A percentile compares a stretch with the other conserved stretches of the same genome.
These are phyloP conservation scores for Penicillium brasilianum DNA, from an alignment of 2,329 filamentous ascomycete genomes.

Conservation along the genomic window DNA sequence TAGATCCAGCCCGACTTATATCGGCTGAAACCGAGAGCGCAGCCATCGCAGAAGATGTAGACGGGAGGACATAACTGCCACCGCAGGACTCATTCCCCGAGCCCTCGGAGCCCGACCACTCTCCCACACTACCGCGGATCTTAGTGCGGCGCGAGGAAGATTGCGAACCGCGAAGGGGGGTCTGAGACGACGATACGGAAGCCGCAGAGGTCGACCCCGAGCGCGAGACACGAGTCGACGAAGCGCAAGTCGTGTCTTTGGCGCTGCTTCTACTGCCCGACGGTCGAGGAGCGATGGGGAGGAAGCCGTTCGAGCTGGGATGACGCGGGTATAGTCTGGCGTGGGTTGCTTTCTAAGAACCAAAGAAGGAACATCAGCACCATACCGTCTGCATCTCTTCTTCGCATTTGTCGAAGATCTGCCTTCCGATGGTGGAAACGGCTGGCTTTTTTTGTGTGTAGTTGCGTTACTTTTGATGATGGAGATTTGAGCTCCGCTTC, in stretches of 20 bases:
- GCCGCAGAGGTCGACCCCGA: slow-evolving; percentile 25
- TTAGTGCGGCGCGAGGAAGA: slow-evolving; percentile 12
- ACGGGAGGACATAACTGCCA: neutral
- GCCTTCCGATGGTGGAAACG: slow-evolving; percentile 19
- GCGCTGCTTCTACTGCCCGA: slow-evolving; percentile 1
- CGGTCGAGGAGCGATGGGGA: slow-evolving; percentile 31
- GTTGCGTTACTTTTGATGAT: slow-evolving; percentile 40
- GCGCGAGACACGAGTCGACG: slow-evolving; percentile 17
- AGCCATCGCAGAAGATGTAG: neutral
- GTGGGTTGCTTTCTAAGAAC: slow-evolving; percentile 33
- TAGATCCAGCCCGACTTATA: slow-evolving; percentile 4
- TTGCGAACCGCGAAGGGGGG: slow-evolving; percentile 6
- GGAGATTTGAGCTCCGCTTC: slow-evolving; percentile 40
- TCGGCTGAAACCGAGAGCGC: neutral
- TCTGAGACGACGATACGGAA: slow-evolving; percentile 15
- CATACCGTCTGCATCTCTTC: slow-evolving; percentile 27
- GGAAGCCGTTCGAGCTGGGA: slow-evolving; percentile 27
- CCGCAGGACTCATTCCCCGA: slow-evolving; percentile 18
- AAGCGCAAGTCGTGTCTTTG: slow-evolving; percentile 10
- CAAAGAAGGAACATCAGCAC: slow-evolving; percentile 28
- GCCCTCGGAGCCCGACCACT: slow-evolving; percentile 29
- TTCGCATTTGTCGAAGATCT: slow-evolving; percentile 18
- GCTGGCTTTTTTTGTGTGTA: slow-evolving; percentile 19
- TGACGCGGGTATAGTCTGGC: slow-evolving; percentile 31
- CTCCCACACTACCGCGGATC: slow-evolving; percentile 9